Conservation (phyloP, 108 stramenopile genomes). For the Nannochloropsis gaditana region DNA sequence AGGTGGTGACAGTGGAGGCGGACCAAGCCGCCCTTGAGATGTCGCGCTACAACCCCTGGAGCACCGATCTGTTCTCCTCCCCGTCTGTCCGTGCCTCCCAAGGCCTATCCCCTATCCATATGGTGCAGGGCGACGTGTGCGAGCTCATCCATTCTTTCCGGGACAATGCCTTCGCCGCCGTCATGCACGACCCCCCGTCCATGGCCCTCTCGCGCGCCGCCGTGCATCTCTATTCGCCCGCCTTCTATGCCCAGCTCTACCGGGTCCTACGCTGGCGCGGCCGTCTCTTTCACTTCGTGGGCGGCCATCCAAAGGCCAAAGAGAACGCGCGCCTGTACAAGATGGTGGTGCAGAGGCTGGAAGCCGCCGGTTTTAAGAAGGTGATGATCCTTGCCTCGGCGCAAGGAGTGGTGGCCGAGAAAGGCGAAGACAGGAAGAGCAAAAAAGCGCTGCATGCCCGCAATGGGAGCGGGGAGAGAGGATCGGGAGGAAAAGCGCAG, state of each 20-base stretch:
- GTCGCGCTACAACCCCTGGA: constrained; percentile 4
- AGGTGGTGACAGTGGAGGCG: background rate
- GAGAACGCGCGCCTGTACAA: background rate
- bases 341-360: background rate
- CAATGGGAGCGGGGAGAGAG: background rate
- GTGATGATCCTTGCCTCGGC: constrained; percentile 7
- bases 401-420: background rate
- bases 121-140: background rate
- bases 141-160: constrained; percentile 10
- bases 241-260: background rate
- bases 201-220: constrained; percentile 7
- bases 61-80: background rate
- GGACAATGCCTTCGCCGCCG: background rate
- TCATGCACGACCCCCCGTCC: background rate
- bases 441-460: background rate
- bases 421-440: constrained; percentile 13
- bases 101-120: background rate
- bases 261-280: background rate
- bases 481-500: background rate
- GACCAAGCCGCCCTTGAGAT: background rate
- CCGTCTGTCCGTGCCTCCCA: background rate
- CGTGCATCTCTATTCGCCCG: background rate
- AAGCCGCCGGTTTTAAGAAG: background rate
- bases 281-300: background rate
- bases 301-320: background rate